Evolutionary conservation across 495 filamentous ascomycete species (phyloP), one percentile per base, ranked within the genome.

Genomic region (Aspergillus wentii): DNA sequence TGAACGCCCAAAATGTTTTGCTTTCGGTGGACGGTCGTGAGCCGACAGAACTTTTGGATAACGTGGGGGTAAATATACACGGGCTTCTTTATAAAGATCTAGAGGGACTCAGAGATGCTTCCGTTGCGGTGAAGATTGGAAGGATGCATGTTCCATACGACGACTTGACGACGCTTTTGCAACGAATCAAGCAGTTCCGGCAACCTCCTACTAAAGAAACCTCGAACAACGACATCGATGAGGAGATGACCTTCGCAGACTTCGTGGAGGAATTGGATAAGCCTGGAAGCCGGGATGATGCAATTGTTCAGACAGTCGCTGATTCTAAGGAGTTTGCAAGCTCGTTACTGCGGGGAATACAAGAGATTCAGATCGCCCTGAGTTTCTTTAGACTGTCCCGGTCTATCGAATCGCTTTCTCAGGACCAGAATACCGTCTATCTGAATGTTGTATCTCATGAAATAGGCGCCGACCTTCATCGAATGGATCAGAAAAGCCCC

Each of bases 401-500:
- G 54, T 78, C 77, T 43, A 71, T 97, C 19, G 70, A 78, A 18
- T 67, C 76, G 8, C 61, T 85, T 31, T 78, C 81, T 44, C 64
- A 80, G 17, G 68, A 73, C n/a, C 82, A 78, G 13, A 65, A 71
- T 15, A 80, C 86, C 2, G 62, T 95, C 2, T 82, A 83, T 33
- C 62, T 97, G 38, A 94, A 91, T 46, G 75, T 89, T 10, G 86
- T 91, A 1, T 94, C 95, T 72, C 95, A 97, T 54, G 92, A 99
- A 59, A 74, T 99, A 20, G 89, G 90, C 36, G 76, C 97, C 49
- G 92, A 99, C 50, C 67, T 97, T 21, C 85, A 97, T 57, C 80
- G 92, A 11, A 79, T 99, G 41, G 94, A 99, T 55, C 85, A 86
- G 18, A 91, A 85, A 49, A 94, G 87, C 25, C 89, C 92, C 0